Evolutionary conservation across 2,329 filamentous ascomycete genomes (phyloP).

Genomic region (Phialophora verrucosa): DNA sequence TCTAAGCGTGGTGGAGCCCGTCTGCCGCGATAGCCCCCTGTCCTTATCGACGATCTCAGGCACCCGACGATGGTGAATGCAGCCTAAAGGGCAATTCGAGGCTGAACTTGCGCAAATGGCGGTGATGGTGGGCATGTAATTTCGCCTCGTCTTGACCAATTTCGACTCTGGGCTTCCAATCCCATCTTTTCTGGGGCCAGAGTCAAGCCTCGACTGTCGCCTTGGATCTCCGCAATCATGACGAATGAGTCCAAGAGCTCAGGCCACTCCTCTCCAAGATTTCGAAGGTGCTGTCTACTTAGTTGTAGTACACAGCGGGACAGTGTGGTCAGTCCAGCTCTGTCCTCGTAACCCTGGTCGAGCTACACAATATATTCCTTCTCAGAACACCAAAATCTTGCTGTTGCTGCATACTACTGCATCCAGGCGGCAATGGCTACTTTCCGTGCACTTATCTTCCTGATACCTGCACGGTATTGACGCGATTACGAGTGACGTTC

Average conservation of each 20-base stretch:
- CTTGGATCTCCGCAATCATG: slow-evolving; percentile 5
- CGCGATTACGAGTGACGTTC: background rate
- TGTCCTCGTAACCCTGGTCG: background rate
- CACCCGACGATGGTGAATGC: background rate
- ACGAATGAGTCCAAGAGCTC: background rate
- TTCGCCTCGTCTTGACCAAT: slow-evolving; percentile 11
- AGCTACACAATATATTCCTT: background rate
- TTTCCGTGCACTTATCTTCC: background rate
- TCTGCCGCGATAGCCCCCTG: background rate
- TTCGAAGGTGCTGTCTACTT: background rate
- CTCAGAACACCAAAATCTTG: background rate
- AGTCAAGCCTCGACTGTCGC: slow-evolving; percentile 5
- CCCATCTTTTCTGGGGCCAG: background rate
- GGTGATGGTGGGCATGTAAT: background rate
- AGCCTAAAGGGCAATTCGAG: background rate
- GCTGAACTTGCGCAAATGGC: background rate
- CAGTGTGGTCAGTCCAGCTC: background rate
- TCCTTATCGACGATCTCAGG: background rate
- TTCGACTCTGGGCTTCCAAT: background rate
- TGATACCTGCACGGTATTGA: background rate
- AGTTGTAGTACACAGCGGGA: no score
- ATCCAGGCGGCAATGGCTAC: background rate
- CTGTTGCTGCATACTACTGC: background rate
- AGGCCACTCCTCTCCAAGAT: background rate
- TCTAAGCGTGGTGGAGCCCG: slow-evolving; percentile 2